These are phyloP conservation scores for Boletus rufocinnamomeus DNA, from an alignment of 768 basidiomycete genomes.

Conservation along the genomic window DNA sequence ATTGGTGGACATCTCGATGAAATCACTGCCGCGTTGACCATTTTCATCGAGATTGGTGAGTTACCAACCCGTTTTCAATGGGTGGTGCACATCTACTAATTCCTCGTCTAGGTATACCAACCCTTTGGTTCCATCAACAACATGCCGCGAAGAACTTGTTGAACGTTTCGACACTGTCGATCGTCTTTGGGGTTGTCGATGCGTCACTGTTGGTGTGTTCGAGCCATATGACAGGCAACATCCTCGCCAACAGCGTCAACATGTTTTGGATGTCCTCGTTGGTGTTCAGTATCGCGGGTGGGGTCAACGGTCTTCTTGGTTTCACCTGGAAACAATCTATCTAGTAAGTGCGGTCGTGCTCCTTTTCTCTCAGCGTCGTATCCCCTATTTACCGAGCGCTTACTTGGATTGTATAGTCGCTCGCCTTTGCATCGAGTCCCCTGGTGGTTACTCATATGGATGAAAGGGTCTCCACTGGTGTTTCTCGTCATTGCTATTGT, in stretches of 20 bases:
- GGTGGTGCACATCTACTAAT: neutral
- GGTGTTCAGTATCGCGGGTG: constrained; percentile 53
- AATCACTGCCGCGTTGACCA: constrained; percentile 45
- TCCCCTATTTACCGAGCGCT: neutral
- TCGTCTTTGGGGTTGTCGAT: constrained; percentile 54
- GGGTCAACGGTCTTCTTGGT: constrained; percentile 52
- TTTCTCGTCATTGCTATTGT: constrained; percentile 82
- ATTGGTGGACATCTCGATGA: constrained; percentile 54
- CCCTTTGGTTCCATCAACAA: constrained; percentile 53
- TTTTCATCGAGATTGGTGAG: constrained; percentile 55
- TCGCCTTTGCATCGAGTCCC: constrained; percentile 54
- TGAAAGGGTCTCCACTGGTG: constrained; percentile 79
- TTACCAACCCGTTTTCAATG: neutral
- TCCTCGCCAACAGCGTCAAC: constrained; percentile 44
- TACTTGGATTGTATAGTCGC: constrained; percentile 31
- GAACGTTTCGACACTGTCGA: constrained; percentile 55
- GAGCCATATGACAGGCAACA: constrained; percentile 29
- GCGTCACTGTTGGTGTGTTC: constrained; percentile 51
- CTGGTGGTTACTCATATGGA: constrained; percentile 70
- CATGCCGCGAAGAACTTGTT: constrained; percentile 48
- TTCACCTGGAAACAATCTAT: constrained; percentile 57
- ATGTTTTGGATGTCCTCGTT: constrained; percentile 55
- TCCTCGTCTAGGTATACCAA: constrained; percentile 44
- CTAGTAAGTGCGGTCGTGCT: constrained; percentile 40
- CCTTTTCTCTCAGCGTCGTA: neutral